Evolutionary conservation across 345 rosid species (phyloP), one percentile per base, ranked within the genome.

Genomic region (Eucalyptus shirleyi): DNA sequence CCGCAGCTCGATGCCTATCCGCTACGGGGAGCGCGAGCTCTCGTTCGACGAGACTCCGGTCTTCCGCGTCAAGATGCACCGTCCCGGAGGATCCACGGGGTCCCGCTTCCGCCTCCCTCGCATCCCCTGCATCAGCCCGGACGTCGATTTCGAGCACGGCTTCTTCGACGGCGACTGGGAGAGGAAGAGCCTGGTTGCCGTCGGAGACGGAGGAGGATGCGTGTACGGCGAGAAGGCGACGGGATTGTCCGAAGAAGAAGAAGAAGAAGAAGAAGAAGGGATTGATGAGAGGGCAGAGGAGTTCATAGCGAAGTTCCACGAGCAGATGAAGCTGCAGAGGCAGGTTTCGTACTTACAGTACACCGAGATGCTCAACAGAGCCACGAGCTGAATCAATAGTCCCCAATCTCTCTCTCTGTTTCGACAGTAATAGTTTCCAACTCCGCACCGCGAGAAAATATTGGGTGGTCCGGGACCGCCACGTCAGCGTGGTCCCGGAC

Each of bases 41-140:
- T 96, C 99, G 10, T 98, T 98, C 87, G 98, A 97, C 45, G 92
- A 95, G 88, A 97, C 99, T 1, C 99, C 99, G 21, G 87, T 96
- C 53, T 93, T 96, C 92, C 94, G 94, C 40, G 91, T 93, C 89
- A 96, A 94, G 94, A 96, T 94, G 94, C 91, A 92, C 90, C 92
- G 96, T n/a, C 97, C 94, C 2, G 87, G 94, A 3, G 88, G 94
- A 51, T 96, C 98, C 86, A 91, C 93, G 96, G 88, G 96, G 50
- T 94, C 92, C 91, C 94, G 91, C 85, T 94, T 93, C 90, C 94
- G 91, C 85, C 6, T 88, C 51, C 89, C 88, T 51, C n/a, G 44
- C 86, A 88, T 97, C 32, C 99, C 98, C 24, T 98, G 99, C 96
- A 94, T 97, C 86, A 93, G 91, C 67, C 91, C 95, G 5, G 93